Evolutionary conservation across 257 asterid species (phyloP), one percentile per base, ranked within the genome.

Genomic region (Solanum peruvianum): DNA sequence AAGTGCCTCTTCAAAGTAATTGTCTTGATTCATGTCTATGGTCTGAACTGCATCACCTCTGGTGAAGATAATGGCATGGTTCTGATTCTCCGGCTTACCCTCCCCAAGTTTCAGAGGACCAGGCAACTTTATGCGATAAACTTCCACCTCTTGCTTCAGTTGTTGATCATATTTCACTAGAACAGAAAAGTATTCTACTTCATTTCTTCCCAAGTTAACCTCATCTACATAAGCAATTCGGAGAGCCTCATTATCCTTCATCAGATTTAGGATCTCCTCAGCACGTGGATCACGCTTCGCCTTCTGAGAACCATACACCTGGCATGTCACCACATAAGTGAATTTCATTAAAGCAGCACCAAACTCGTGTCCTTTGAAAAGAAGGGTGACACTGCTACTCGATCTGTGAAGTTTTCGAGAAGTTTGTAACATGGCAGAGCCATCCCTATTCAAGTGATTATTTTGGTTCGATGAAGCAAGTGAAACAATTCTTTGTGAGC

Each of bases 31-130:
- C 99, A 96, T 96, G 91, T 96, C 99, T 44, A 96, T 96, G 12
- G 99, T 92, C 92, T 96, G 99, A 90, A 96, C 42, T 8, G 99
- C 99, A 80, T 96, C 99, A 37, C 99, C 99, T 35, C 99, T 94
- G 1, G 99, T 96, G 91, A 96, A 96, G 87, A 96, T 96, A 75
- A 95, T 91, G 56, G 99, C 99, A 84, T 96, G 99, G 88, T 96
- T 96, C 88, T 96, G 99, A 91, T 96, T 96, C 92, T 96, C 99
- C 18, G 99, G 99, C 89, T 96, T 96, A 73, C 99, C 99, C 91
- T 96, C 99, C 89, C 99, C 99, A 78, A 96, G 95, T 89, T 96
- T 96, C 93, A 96, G 78, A 20, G 97, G 97, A 64, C 99, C 98
- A 23, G 99, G 99, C 88, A 96, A 90, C 89, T 92, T 95, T 58